These are phyloP conservation scores for Citrus hindsii DNA, from an alignment of 345 rosid genomes.

Conservation along the genomic window DNA sequence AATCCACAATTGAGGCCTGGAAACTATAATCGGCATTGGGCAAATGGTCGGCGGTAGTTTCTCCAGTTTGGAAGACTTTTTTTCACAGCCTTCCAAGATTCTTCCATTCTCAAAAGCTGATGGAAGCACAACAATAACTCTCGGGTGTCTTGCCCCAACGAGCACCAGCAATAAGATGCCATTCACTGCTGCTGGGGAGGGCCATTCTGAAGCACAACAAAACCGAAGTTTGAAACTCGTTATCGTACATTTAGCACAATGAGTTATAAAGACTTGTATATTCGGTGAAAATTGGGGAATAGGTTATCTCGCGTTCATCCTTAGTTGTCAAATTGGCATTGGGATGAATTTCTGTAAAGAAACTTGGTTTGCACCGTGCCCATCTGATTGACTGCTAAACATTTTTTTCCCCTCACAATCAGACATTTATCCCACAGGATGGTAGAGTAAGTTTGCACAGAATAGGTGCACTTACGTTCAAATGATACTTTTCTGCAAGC, in stretches of 20 bases:
- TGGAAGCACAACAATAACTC: slow-evolving; percentile 20
- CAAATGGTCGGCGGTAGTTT: slow-evolving; percentile 51
- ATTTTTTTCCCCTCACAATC: not conserved
- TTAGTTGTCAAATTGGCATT: not conserved
- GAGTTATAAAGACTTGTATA: slow-evolving; percentile 12
- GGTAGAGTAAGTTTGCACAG: slow-evolving; percentile 2
- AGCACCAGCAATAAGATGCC: slow-evolving; percentile 9
- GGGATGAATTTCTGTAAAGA: slow-evolving; percentile 7
- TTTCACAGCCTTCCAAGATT: slow-evolving; percentile 14
- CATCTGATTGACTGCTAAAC: not conserved
- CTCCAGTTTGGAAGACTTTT: slow-evolving; percentile 3
- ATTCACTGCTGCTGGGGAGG: not conserved
- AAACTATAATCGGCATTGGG: slow-evolving; percentile 61
- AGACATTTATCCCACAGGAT: not conserved
- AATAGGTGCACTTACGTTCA: slow-evolving; percentile 1
- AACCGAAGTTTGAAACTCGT: slow-evolving; percentile 7
- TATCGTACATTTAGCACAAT: slow-evolving; percentile 4
- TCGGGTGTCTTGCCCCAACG: not conserved
- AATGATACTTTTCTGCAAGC: slow-evolving; percentile 2
- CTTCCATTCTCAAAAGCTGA: slow-evolving; percentile 14
- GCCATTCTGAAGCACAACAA: not conserved
- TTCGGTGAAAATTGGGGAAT: slow-evolving; percentile 2
- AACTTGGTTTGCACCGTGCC: not conserved
- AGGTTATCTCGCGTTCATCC: not conserved
- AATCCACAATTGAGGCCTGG: slow-evolving; percentile 54